phyloP scores from a whole-genome alignment of 352 stramenopile species.

The Phytophthora tubulina region DNA sequence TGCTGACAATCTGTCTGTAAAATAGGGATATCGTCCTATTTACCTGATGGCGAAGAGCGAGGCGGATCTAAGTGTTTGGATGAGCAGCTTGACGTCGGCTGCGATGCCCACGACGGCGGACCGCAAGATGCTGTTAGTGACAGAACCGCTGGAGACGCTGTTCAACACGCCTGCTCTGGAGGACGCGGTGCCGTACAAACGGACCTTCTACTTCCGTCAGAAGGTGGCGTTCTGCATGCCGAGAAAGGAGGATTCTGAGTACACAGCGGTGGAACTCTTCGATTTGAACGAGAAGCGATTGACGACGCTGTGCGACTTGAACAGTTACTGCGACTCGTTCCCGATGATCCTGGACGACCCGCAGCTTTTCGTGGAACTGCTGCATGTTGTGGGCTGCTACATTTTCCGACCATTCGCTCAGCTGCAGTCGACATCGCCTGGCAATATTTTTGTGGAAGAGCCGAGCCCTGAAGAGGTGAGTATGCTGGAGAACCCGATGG shows the following conservation, averaged over 20 bases:
- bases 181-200: constrained; percentile 84
- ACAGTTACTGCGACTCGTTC: constrained; percentile 88
- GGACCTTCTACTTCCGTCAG: constrained; percentile 86
- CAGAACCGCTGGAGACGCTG: constrained; percentile 67
- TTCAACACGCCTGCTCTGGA: constrained; percentile 85
- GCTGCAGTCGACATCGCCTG: constrained; percentile 59
- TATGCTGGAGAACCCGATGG: constrained; percentile 76
- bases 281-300: constrained; percentile 87
- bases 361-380: constrained; percentile 83
- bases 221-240: constrained; percentile 87
- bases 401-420: constrained; percentile 84
- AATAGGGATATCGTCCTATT: constrained; percentile 79
- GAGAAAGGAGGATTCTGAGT: constrained; percentile 57
- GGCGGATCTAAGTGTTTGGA: constrained; percentile 84
- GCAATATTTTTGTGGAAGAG: constrained; percentile 89
- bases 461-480: constrained; percentile 65
- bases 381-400: constrained; percentile 83
- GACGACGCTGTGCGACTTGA: constrained; percentile 85
- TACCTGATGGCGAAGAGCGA: constrained; percentile 91
- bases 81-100: constrained; percentile 86
- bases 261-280: constrained; percentile 71
- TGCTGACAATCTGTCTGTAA: constrained; percentile 19
- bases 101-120: constrained; percentile 80
- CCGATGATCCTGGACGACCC: constrained; percentile 84
- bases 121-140: constrained; percentile 72